Evolutionary conservation across 139 green algal genomes (phyloP).

Genomic region (Coccomyxa sp.): DNA sequence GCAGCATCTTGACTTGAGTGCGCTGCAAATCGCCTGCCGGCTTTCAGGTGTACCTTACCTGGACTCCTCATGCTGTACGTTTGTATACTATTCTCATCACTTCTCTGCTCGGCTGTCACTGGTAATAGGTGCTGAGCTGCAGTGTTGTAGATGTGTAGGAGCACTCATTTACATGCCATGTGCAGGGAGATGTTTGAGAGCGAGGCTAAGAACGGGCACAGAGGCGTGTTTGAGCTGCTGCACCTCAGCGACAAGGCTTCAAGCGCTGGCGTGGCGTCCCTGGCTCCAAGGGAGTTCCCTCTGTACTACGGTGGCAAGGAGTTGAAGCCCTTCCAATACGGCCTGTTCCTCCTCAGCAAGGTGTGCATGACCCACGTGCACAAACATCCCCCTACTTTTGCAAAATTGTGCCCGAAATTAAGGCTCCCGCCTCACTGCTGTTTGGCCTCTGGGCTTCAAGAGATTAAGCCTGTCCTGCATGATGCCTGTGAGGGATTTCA

Average conservation of each 20-base stretch:
- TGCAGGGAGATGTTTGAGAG: background rate
- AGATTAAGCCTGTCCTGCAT: background rate
- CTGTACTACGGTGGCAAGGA: slow-evolving; percentile 50
- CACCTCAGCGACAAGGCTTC: background rate
- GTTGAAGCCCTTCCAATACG: slow-evolving; percentile 56
- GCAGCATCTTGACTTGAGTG: too few species aligned
- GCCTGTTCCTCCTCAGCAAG: slow-evolving; percentile 58
- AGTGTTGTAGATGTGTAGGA: background rate
- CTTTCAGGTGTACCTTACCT: background rate
- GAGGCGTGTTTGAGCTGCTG: background rate
- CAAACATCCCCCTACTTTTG: background rate
- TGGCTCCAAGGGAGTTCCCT: slow-evolving; percentile 25
- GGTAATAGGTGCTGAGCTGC: background rate
- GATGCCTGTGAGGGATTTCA: background rate
- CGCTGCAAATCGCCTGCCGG: background rate
- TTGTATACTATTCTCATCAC: background rate
- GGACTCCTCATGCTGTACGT: background rate
- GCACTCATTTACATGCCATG: background rate
- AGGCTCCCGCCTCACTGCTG: background rate
- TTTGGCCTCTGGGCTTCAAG: background rate
- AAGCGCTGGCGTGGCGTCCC: background rate
- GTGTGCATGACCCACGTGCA: background rate
- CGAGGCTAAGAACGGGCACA: background rate
- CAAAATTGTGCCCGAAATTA: background rate
- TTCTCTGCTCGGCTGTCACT: too few species aligned